These are phyloP conservation scores for Pisolithus orientalis DNA, from an alignment of 768 basidiomycete genomes.

Conservation along the genomic window DNA sequence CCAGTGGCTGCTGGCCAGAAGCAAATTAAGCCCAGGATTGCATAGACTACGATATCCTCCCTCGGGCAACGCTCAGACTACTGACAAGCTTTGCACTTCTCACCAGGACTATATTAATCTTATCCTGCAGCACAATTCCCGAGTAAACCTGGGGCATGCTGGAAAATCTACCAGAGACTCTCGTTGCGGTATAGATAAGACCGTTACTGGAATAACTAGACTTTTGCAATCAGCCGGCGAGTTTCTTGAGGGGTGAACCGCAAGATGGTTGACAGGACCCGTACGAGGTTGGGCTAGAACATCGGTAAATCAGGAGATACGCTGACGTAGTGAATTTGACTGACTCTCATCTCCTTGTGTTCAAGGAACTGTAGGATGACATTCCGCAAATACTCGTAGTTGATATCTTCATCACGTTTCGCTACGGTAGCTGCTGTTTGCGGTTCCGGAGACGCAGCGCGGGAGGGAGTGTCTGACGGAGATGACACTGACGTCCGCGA, in stretches of 20 bases:
- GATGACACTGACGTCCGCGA: conserved; percentile 36
- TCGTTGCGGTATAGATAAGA: background rate
- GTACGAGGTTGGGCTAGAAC: conserved; percentile 76
- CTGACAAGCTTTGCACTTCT: too few species aligned
- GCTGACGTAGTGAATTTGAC: conserved; percentile 22
- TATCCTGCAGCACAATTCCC: background rate
- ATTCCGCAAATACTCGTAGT: conserved; percentile 92
- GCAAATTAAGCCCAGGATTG: too few species aligned
- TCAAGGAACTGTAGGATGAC: conserved; percentile 97
- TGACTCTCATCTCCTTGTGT: conserved; percentile 95
- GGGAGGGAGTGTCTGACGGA: conserved; percentile 34
- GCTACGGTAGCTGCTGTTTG: conserved; percentile 18
- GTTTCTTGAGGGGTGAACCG: conserved; percentile 96
- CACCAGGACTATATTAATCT: background rate
- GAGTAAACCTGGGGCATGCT: background rate
- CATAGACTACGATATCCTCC: too few species aligned
- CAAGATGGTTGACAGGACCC: conserved; percentile 86
- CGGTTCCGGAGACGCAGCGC: conserved; percentile 30
- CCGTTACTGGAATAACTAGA: conserved; percentile 31
- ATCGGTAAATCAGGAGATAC: conserved; percentile 2
- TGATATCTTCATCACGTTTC: conserved; percentile 83
- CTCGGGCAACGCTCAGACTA: too few species aligned
- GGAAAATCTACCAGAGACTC: too few species aligned
- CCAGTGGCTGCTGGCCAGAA: too few species aligned
- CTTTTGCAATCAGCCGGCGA: conserved; percentile 81